Percentiles rank a stretch among this genome's conserved stretches.
These are phyloP conservation scores for Volvox africanus DNA, from an alignment of 139 green algal species.

Conservation along the genomic window DNA sequence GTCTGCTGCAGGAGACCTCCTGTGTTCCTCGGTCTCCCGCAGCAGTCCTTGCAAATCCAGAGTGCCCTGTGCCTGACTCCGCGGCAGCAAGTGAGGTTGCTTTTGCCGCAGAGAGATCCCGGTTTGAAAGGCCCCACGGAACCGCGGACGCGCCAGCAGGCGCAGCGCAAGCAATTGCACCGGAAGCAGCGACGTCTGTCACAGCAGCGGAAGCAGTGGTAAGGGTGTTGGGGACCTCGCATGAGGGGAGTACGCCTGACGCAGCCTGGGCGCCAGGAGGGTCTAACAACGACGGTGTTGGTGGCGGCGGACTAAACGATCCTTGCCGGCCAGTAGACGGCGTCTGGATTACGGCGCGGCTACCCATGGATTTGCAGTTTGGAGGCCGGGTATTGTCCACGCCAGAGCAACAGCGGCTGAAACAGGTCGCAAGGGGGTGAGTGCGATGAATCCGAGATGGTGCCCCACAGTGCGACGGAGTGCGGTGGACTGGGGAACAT, in stretches of 20 bases:
- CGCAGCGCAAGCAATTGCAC: neutral
- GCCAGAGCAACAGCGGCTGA: neutral
- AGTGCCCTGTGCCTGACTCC: too few species aligned
- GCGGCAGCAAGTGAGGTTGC: too few species aligned
- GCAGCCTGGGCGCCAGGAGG: too few species aligned
- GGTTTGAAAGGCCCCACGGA: too few species aligned
- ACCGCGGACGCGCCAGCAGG: too few species aligned
- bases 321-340: neutral
- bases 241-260: too few species aligned
- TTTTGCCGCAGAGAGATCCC: neutral
- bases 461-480: neutral
- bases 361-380: slow-evolving; percentile 22
- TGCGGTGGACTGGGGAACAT: neutral
- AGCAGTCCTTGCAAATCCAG: too few species aligned
- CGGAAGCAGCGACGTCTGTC: neutral
- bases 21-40: too few species aligned
- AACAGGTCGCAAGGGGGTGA: neutral
- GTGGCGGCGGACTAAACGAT: too few species aligned
- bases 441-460: neutral
- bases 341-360: neutral
- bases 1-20: neutral
- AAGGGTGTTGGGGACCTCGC: neutral
- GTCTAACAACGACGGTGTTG: too few species aligned
- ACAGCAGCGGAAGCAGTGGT: neutral
- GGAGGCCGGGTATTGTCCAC: neutral